phyloP scores from a whole-genome alignment of 306 rosid species.

The Ochetophila trinervis region DNA sequence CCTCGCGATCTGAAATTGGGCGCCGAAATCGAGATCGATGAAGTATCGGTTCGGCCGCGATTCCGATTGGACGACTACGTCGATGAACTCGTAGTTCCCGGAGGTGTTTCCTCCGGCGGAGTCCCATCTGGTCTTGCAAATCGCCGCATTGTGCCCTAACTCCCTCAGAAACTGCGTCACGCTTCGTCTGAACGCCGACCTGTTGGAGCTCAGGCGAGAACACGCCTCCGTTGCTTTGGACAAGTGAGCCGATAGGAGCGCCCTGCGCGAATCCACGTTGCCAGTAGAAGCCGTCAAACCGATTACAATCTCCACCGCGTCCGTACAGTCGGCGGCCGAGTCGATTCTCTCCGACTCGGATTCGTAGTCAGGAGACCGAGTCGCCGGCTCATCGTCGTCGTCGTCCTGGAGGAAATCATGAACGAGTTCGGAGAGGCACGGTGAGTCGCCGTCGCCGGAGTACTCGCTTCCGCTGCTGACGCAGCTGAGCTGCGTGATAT shows the following conservation, averaged over 20 bases:
- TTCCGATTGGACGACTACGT: constrained; percentile 36
- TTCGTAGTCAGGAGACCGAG: constrained; percentile 2
- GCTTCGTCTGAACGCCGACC: constrained; percentile 30
- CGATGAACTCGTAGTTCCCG: constrained; percentile 70
- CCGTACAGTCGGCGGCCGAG: constrained; percentile 28
- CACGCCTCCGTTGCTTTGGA: constrained; percentile 39
- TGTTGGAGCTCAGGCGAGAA: constrained; percentile 23
- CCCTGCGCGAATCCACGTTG: constrained; percentile 37
- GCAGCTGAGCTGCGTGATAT: constrained; percentile 31
- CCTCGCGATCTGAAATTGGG: constrained; percentile 60
- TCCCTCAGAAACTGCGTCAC: constrained; percentile 59
- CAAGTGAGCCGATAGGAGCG: constrained; percentile 39
- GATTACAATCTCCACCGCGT: constrained; percentile 27
- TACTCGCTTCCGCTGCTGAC: constrained; percentile 81
- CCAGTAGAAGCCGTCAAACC: neutral
- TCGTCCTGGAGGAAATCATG: constrained; percentile 48
- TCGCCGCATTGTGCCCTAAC: constrained; percentile 67
- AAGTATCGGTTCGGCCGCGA: constrained; percentile 43
- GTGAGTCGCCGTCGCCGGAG: constrained; percentile 52
- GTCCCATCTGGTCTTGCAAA: constrained; percentile 75
- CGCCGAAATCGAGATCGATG: constrained; percentile 53
- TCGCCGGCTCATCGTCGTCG: neutral
- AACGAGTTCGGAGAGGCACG: constrained; percentile 66
- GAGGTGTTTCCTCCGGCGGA: constrained; percentile 40
- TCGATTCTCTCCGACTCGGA: constrained; percentile 53